These are phyloP conservation scores for Artemisia argyi DNA, from an alignment of 129 eudicot genomes.

Conservation along the genomic window DNA sequence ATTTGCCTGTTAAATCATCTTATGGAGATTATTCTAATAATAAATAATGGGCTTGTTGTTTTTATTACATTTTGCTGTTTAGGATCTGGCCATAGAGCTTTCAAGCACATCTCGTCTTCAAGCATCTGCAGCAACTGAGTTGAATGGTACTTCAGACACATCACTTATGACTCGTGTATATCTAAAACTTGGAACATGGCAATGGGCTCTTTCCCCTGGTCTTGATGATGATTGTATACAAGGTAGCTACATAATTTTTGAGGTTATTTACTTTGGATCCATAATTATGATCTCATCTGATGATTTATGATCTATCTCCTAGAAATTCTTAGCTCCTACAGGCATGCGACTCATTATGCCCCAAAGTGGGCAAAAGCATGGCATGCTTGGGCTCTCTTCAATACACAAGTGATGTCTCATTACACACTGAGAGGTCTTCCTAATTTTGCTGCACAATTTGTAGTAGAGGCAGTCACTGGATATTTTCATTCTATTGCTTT, in stretches of 20 bases:
- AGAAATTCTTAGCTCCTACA: constrained; percentile 79
- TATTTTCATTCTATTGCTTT: constrained; percentile 98
- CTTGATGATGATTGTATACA: constrained; percentile 83
- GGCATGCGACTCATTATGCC: constrained; percentile 81
- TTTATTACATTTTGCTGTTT: not conserved
- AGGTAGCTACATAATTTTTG: constrained; percentile 43
- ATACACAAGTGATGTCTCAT: constrained; percentile 98
- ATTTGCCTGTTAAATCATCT: too few relatives aligned
- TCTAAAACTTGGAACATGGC: constrained; percentile 86
- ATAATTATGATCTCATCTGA: constrained; percentile 14
- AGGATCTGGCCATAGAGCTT: constrained; percentile 82
- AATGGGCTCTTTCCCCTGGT: constrained; percentile 86
- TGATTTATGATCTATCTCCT: constrained; percentile 15
- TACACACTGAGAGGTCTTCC: constrained; percentile 78
- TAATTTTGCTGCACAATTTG: constrained; percentile 63
- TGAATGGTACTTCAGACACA: constrained; percentile 42
- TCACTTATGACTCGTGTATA: constrained; percentile 89
- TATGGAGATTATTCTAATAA: not conserved
- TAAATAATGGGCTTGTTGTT: not conserved
- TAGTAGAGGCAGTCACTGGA: constrained; percentile 96
- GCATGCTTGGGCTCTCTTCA: constrained; percentile 98
- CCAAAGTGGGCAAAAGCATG: constrained; percentile 93
- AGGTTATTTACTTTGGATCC: not conserved
- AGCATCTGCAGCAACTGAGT: constrained; percentile 38
- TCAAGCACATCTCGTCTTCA: constrained; percentile 52